Evolutionary conservation across 306 rosid species (phyloP).

Genomic region (Styphnolobium japonicum): DNA sequence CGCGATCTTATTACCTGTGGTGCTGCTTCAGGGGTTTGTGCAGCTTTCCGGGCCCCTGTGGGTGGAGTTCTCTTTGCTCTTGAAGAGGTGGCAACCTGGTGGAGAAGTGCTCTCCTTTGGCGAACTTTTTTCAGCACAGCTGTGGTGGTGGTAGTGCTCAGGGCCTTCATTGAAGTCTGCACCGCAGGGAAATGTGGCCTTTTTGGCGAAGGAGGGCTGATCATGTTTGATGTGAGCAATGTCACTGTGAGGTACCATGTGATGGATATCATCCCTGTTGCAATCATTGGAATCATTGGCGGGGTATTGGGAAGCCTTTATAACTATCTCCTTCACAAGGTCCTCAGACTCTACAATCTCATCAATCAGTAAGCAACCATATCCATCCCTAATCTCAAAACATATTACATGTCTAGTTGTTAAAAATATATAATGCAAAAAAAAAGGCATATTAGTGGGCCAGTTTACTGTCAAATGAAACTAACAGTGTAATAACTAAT

Average conservation of each 20-base stretch:
- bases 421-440: background rate
- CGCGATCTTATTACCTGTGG: slow-evolving; percentile 83
- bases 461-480: background rate
- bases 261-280: slow-evolving; percentile 70
- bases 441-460: background rate
- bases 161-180: slow-evolving; percentile 80
- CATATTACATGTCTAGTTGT: background rate
- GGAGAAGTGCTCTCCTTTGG: slow-evolving; percentile 96
- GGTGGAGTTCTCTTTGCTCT: slow-evolving; percentile 88
- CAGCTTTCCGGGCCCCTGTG: slow-evolving; percentile 88
- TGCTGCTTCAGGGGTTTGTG: slow-evolving; percentile 85
- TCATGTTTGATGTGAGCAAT: slow-evolving; percentile 80
- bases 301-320: slow-evolving; percentile 87
- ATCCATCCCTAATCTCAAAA: background rate
- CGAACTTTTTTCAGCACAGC: slow-evolving; percentile 90
- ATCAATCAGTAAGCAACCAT: slow-evolving; percentile 79
- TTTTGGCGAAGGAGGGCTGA: slow-evolving; percentile 81
- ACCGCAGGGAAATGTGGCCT: slow-evolving; percentile 77
- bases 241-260: slow-evolving; percentile 59
- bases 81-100: slow-evolving; percentile 97
- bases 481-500: background rate
- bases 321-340: slow-evolving; percentile 69
- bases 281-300: slow-evolving; percentile 62
- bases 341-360: slow-evolving; percentile 81
- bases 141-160: slow-evolving; percentile 72